Evolutionary conservation across 1,284 basidiomycete species (phyloP), one percentile per base, ranked within the genome.

Genomic region (Cutaneotrichosporon spelunceum): DNA sequence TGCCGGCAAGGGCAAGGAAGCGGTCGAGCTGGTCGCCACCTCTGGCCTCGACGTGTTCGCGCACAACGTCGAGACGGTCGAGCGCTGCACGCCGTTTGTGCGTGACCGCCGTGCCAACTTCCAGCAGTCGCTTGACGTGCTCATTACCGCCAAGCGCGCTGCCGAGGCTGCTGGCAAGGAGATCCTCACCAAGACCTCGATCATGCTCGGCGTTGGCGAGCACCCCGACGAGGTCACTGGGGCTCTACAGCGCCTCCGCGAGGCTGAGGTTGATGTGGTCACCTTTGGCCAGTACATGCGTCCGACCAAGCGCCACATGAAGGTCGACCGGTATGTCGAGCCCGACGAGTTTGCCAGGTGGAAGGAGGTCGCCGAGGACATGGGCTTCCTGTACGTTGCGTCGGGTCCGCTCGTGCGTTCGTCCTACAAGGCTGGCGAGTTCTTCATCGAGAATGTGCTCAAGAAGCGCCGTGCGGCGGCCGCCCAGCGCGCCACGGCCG

Each of bases 231-330:
- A 99, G 76, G 75, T 99, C 4, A 80, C 89, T 76, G 86, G 89
- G 72, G 88, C 94, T 1, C 83, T 99, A 6, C 84, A 85, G 82
- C 90, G 93, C 91, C 84, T 99, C 4, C 87, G 95, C 47, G 88
- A 87, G 66, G 83, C 86, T 42, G 84, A 93, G 65, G 95, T 99
- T 36, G 94, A 99, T 74, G 95, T 99, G 10, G 94, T 99, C 33
- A 99, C 96, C 0, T 98, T 99, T 75, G 96, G 96, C 1, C 96
- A 99, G 81, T 99, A 99, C 80, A 99, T 99, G 96, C 88, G 96
- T 50, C 96, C 96, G 1, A 99, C 96, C 2, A 99, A 99, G 80
- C 85, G 88, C 34, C 96, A 99, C 79, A 99, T 99, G 96, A 99
- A 98, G 79, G 96, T 99, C 8, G 88, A 93, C 68, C 88, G 91